phyloP scores from a whole-genome alignment of 805 yeast species.

The Candida stauntonica region DNA sequence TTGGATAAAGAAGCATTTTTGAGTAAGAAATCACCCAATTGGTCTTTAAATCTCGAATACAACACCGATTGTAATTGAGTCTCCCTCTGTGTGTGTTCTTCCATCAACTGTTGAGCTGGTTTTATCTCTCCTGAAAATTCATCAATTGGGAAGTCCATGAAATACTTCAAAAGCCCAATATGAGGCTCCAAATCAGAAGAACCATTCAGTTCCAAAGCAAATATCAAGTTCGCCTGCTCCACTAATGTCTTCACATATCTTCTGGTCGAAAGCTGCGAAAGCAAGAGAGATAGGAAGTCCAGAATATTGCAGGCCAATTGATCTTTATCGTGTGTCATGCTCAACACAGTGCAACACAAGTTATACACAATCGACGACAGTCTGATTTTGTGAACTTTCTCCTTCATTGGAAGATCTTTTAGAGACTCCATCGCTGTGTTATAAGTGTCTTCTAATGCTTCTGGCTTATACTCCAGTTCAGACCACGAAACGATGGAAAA shows the following conservation, averaged over 20 bases:
- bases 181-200: slow-evolving; percentile 1
- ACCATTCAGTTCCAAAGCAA: background rate
- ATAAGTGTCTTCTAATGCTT: slow-evolving; percentile 4
- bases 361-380: background rate
- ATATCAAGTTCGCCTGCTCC: slow-evolving; percentile 19
- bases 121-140: slow-evolving; percentile 35
- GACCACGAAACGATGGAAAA: slow-evolving; percentile 20
- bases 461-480: slow-evolving; percentile 4
- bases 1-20: slow-evolving; percentile 1
- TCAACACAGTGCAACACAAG: background rate
- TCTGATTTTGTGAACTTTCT: slow-evolving; percentile 4
- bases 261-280: slow-evolving; percentile 41
- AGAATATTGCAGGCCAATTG: background rate
- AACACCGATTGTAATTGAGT: slow-evolving; percentile 25
- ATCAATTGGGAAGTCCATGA: slow-evolving; percentile 36
- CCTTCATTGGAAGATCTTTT: slow-evolving; percentile 3
- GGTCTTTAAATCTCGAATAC: slow-evolving; percentile 17
- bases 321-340: background rate
- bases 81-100: slow-evolving; percentile 9
- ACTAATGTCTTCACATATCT: slow-evolving; percentile 31
- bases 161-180: slow-evolving; percentile 19
- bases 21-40: slow-evolving; percentile 13
- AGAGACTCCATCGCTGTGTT: slow-evolving; percentile 1
- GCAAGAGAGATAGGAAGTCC: slow-evolving; percentile 11
- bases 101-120: slow-evolving; percentile 14